Evolutionary conservation across 495 filamentous ascomycete genomes (phyloP), one percentile per base, ranked within the genome.

Genomic region (Penicillium angulare): DNA sequence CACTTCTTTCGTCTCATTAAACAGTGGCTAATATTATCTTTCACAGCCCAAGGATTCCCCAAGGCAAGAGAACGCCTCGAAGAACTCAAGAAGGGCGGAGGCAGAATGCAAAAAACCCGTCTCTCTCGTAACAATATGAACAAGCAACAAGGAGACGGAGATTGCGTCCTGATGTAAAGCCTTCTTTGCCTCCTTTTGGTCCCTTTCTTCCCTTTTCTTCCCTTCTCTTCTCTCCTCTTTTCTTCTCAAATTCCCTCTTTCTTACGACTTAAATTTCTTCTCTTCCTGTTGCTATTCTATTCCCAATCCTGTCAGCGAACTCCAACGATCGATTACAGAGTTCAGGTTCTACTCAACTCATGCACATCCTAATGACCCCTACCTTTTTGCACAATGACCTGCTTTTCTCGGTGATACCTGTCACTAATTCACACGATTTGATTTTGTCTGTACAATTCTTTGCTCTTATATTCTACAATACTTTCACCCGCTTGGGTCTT

Each of bases 21-120:
- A 10, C n/a, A 0, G 12, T 22, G n/a, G 36, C 47, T 49, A 38
- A 49, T 18, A 7, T 34, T 33, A 15, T 15, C 18, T 44, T 15
- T 34, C 10, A 10, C 26, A 97, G 93, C 90, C 40, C 90, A 96
- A 76, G 87, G 90, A 64, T 96, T 93, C 67, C 87, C 89, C 32
- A 97, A 97, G 64, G 93, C 93, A 17, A 81, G 88, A 33, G 88
- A 95, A 60, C 84, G 92, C 42, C 80, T 98, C 18, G 92, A 97
- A 64, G 93, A 98, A 56, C 80, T 98, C 40, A 93, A 93, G 68
- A 79, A 82, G 49, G 83, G 85, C 21, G 89, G 89, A 15, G 69
- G 72, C 2, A 85, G 86, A 54, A 85, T 82, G 58, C 76, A 83
- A 46, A 84, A 91, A 40, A 91, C 95, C 56, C 80, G 86, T 41